Base-by-base conservation (phyloP, 805 yeast genomes). In the Diddensiella santjacobensis region DNA sequence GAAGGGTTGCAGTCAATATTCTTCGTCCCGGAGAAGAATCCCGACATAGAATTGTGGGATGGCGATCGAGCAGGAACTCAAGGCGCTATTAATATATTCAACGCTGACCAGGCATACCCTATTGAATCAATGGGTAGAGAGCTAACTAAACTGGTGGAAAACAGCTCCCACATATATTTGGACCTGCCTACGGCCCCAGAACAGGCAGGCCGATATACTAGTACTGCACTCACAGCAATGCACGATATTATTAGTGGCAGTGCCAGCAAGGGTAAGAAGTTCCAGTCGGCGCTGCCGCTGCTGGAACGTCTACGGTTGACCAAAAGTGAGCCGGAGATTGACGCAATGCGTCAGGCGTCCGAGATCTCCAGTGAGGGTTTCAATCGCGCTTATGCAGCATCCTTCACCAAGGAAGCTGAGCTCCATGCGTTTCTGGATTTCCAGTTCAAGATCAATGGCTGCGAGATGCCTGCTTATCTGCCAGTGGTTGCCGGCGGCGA, bases 401-500 rank as follows among this genome's bases (percentile, higher is more conserved):
- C 53, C 41, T 79, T 91, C 58, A 66, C 67, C 40, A 79, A 84
- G 5, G 99, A 93, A 64, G 78, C 84, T 61, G 82, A 88, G 2
- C 71, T 93, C 31, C 85, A 86, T 18, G 79, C 95, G 6, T 89
- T 73, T 61, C 69, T 93, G 50, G 96, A 91, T 54, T 87, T 87
- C 64, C 76, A 82, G 58, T 91, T 93, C 64, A 78, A 84, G 10
- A 73, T 80, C 36, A 89, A 91, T 22, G 99, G 99, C 0, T 89
- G 97, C 66, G 95, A 87, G 55, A 79, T 79, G 52, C 78, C 84
- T 35, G 97, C 97, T 0, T 93, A 93, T 63, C 79, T 90, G 18
- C 98, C 99, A 0, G 99, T 93, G 6, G 95, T 93, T 2, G 99
- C 98, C 3, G 84, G 96, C 29, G 99, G 99, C 1, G 69, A 77